Evolutionary conservation across 352 stramenopile species (phyloP), one percentile per base, ranked within the genome.

Genomic region (Pythium chondricola): DNA sequence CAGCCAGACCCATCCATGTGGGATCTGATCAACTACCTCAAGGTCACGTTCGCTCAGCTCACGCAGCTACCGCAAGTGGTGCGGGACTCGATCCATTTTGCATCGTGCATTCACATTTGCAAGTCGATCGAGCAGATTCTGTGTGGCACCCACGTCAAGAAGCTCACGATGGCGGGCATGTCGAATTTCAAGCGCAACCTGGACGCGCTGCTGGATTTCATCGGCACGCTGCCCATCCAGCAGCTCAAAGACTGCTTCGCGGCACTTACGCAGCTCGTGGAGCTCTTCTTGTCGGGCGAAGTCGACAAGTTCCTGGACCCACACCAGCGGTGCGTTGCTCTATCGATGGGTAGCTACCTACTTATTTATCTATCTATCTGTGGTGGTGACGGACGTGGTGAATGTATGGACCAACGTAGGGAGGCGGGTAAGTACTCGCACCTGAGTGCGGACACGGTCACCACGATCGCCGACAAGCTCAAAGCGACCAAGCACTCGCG

Each of bases 21-120:
- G 73, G 80, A 91, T 48, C 60, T 88, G 13, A 88, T 91, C 65
- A 88, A 83, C 57, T 88, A 91, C 47, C 69, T 91, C n/a, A 81
- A 82, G 48, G 75, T 86, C 3, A 87, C 80, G 8, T 88, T 91
- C 35, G 65, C 74, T 3, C 75, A 88, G 40, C 49, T 91, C 4
- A 51, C 55, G 9, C 71, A 74, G 30, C 65, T 91, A 9, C 80
- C 80, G 4, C 60, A 58, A 18, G 55, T 61, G 6, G 74, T 88
- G 2, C 65, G 77, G 35, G 76, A 88, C 49, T 74, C 74, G 6
- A 66, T 90, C 2, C 79, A 88, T 40, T 88, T 88, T 52, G 75
- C 80, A 7, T 87, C 77, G 14, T 88, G 72, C 32, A 85, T 81
- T 40, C 80, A 88, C 41, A 85, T 91, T 24, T 79, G 67, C 52